Evolutionary conservation across 106 monocot species (phyloP), one percentile per base, ranked within the genome.

Genomic region (Allium fistulosum): DNA sequence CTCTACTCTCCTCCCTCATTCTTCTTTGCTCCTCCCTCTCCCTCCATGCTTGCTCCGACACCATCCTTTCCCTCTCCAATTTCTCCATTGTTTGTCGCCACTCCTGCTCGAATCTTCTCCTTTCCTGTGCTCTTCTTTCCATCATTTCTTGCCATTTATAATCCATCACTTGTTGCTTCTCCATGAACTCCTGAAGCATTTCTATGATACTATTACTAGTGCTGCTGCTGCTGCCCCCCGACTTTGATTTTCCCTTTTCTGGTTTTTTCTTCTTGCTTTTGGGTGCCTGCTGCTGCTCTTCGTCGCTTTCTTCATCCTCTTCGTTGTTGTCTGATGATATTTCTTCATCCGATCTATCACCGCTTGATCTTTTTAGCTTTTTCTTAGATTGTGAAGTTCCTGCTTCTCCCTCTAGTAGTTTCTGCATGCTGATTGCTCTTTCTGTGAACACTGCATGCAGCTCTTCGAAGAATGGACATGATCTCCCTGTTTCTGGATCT

Each of bases 391-490:
- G 48, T 4, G 82, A 45, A 2, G 68, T 67, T 9, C 82, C 76
- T 15, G 65, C 47, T 46, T 88, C 88, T 0, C 88, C 83, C 61
- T 99, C 85, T 57, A 99, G 93, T 3, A 65, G 65, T 2, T 83
- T 80, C 58, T 93, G 99, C 99, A 90, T 99, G 68, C 51, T 90
- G 58, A 66, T 87, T 26, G 82, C 90, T 12, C 90, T 76, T 73
- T 99, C 99, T 5, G 70, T 78, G 83, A 99, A 99, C 17, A 99
- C 79, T 2, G 90, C 83, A 49, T 93, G 90, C 12, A 99, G 75
- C 77, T 99, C 99, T 5, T 99, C 93, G 53, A 99, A 99, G 85
- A 99, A 99, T 11, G 99, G 99, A 69, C 93, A 93, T 14, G 85
- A 85, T 13, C 83, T 84, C 8, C 93, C 87, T 49, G 68, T 80